Conservation (phyloP, 768 basidiomycete species). For the Boletus subcaerulescens region DNA sequence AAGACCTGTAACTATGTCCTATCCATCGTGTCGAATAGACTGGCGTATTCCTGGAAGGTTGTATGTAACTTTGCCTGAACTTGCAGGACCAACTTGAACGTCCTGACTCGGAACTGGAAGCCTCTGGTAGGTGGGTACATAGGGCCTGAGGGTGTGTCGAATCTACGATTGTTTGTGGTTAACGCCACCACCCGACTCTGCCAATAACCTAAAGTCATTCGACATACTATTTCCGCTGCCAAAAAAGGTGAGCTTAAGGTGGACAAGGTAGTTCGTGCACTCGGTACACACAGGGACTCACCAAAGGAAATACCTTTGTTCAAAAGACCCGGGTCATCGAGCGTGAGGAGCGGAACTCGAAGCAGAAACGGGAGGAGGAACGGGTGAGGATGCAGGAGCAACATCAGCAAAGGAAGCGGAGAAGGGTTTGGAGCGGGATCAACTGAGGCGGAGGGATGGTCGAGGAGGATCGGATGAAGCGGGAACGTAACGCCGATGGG, state of each 20-base stretch:
- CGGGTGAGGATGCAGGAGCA: conserved; percentile 61
- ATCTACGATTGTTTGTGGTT: no score
- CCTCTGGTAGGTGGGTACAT: no score
- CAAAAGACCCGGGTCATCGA: conserved; percentile 40
- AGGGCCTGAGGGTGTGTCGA: no score
- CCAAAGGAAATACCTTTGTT: conserved; percentile 53
- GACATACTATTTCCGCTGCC: conserved; percentile 78
- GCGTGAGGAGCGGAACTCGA: conserved; percentile 61
- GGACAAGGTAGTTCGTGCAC: conserved; percentile 77
- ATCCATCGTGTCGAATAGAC: no score
- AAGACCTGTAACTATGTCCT: no score
- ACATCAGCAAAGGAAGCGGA: conserved; percentile 73
- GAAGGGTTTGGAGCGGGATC: conserved; percentile 62
- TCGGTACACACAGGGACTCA: conserved; percentile 78
- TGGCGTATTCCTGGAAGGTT: no score
- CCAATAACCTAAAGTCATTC: conserved; percentile 62
- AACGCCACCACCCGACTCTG: conserved; percentile 25
- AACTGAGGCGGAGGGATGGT: conserved; percentile 60
- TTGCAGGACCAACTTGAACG: no score
- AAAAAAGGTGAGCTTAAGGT: conserved; percentile 46
- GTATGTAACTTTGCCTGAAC: no score
- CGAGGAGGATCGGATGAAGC: conserved; percentile 3
- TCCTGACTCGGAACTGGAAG: no score
- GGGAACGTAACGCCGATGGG: no score
- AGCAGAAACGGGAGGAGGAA: conserved; percentile 57